These are phyloP conservation scores for Leptographium galeiforme DNA, from an alignment of 2,329 filamentous ascomycete genomes.

Conservation along the genomic window DNA sequence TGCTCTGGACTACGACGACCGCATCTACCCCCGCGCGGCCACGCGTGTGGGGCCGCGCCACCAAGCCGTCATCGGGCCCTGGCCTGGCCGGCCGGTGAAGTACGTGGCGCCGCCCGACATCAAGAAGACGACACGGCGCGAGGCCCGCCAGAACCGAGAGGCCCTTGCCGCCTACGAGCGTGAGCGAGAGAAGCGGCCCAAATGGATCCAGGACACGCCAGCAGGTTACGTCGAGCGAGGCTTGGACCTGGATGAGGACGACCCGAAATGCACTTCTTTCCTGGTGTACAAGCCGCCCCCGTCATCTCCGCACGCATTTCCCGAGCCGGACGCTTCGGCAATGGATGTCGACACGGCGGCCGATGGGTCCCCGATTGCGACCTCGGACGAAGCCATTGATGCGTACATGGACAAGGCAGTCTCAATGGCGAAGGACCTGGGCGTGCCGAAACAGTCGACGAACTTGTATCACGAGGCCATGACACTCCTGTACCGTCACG, in stretches of 20 bases:
- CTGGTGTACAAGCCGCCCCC: slow-evolving; percentile 64
- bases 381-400: slow-evolving; percentile 48
- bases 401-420: slow-evolving; percentile 63
- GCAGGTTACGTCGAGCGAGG: slow-evolving; percentile 74
- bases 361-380: neutral
- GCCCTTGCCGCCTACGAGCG: slow-evolving; percentile 65
- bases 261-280: slow-evolving; percentile 61
- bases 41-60: slow-evolving; percentile 84
- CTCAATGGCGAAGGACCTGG: slow-evolving; percentile 49
- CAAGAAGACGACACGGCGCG: slow-evolving; percentile 71
- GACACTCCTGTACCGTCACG: slow-evolving; percentile 55
- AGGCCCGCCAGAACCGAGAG: slow-evolving; percentile 67
- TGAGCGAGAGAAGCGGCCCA: slow-evolving; percentile 76
- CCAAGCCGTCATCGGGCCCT: slow-evolving; percentile 73
- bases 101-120: slow-evolving; percentile 83
- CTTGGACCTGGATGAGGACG: slow-evolving; percentile 58
- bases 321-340: neutral
- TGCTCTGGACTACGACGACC: slow-evolving; percentile 90
- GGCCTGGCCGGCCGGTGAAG: slow-evolving; percentile 78
- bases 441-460: slow-evolving; percentile 62
- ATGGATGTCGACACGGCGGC: slow-evolving; percentile 3
- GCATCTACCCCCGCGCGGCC: slow-evolving; percentile 90
- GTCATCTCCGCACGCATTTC: neutral
- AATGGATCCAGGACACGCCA: slow-evolving; percentile 89
- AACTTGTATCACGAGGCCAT: slow-evolving; percentile 81